These are phyloP conservation scores for Plasmodium yoelii DNA, from an alignment of 169 alveolate genomes.

Conservation along the genomic window DNA sequence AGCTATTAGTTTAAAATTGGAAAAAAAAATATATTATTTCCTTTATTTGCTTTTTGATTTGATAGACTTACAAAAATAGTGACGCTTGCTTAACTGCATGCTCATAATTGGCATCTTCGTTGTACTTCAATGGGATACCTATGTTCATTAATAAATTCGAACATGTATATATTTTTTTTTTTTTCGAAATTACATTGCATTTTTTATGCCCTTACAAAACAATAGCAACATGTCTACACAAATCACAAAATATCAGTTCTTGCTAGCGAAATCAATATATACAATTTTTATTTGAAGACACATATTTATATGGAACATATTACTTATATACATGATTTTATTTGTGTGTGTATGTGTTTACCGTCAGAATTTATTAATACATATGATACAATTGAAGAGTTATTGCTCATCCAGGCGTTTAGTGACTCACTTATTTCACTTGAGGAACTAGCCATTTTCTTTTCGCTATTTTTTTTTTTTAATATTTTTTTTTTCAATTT, in stretches of 20 bases:
- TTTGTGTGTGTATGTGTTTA: background rate
- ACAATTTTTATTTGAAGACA: too few species aligned
- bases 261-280: too few species aligned
- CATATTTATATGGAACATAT: too few species aligned
- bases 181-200: background rate
- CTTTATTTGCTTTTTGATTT: background rate
- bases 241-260: too few species aligned
- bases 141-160: background rate
- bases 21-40: background rate
- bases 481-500: background rate
- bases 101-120: constrained; percentile 59
- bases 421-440: constrained; percentile 73
- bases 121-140: constrained; percentile 66
- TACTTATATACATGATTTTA: background rate
- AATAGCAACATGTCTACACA: too few species aligned
- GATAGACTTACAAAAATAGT: constrained; percentile 48
- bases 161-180: background rate
- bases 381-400: constrained; percentile 52
- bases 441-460: constrained; percentile 63
- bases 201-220: too few species aligned
- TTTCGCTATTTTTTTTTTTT: too few species aligned
- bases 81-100: constrained; percentile 75
- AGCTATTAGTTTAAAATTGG: constrained; percentile 2
- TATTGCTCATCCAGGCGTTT: constrained; percentile 65
- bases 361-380: constrained; percentile 66